Percentiles rank a stretch among this genome's conserved stretches.
Conservation (phyloP, 345 rosid genomes). For the Lepidium aucheri region DNA sequence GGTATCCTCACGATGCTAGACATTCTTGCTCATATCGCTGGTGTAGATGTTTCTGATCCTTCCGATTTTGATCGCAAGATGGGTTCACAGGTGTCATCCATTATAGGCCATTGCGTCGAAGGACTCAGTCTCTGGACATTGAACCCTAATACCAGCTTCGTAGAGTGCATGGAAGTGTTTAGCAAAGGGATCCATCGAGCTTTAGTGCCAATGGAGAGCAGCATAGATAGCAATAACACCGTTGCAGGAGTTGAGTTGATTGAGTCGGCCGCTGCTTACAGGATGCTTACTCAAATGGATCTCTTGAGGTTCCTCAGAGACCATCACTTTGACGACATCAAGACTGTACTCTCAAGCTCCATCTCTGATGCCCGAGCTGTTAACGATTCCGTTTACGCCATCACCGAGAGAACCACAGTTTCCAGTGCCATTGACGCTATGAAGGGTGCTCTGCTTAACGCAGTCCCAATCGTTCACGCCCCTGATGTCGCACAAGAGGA, state of each 20-base stretch:
- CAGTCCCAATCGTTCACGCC: constrained; percentile 68
- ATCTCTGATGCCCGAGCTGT: constrained; percentile 38
- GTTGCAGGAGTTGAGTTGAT: constrained; percentile 49
- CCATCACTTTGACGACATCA: constrained; percentile 31
- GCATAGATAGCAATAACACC: constrained; percentile 28
- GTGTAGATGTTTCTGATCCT: constrained; percentile 13
- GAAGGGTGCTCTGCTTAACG: constrained; percentile 55
- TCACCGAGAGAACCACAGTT: constrained; percentile 45
- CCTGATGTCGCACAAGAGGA: constrained; percentile 38
- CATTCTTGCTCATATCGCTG: constrained; percentile 62
- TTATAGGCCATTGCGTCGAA: constrained; percentile 69
- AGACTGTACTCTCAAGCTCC: constrained; percentile 28
- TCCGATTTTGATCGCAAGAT: constrained; percentile 49
- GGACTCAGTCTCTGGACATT: constrained; percentile 82
- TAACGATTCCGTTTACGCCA: constrained; percentile 48
- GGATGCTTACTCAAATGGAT: constrained; percentile 81
- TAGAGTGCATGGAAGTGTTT: constrained; percentile 76
- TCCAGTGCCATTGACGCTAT: constrained; percentile 56
- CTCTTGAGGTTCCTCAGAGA: constrained; percentile 44
- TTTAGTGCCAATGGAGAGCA: constrained; percentile 60
- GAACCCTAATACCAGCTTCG: constrained; percentile 52
- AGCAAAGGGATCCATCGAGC: constrained; percentile 86
- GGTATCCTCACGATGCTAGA: constrained; percentile 85
- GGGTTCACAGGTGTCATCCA: constrained; percentile 50
- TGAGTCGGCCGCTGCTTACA: constrained; percentile 53